phyloP scores from a whole-genome alignment of 352 stramenopile genomes.

The Globisporangium viniferum region DNA sequence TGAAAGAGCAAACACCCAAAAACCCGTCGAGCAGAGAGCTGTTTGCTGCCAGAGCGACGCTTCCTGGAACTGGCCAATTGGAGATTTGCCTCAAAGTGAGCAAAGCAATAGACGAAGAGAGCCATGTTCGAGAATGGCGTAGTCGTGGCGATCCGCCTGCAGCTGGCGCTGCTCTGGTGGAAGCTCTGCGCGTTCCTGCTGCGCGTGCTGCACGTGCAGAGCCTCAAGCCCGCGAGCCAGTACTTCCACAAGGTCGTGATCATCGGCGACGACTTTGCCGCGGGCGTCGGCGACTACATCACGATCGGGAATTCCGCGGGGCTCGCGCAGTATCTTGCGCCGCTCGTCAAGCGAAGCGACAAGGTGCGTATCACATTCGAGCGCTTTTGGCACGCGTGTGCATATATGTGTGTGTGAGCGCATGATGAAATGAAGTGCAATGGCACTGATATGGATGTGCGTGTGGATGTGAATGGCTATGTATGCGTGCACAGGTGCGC shows the following conservation, averaged over 20 bases:
- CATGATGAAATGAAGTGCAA: neutral
- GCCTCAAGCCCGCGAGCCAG: slow-evolving; percentile 51
- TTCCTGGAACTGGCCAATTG: neutral
- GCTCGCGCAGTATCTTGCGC: slow-evolving; percentile 54
- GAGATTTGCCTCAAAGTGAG: neutral
- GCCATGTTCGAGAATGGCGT: slow-evolving; percentile 16
- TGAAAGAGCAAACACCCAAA: neutral
- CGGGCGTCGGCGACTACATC: slow-evolving; percentile 75
- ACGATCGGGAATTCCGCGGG: slow-evolving; percentile 46
- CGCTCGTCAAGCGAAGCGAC: slow-evolving; percentile 41
- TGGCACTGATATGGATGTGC: neutral
- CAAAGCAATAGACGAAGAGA: neutral
- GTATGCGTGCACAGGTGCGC: slow-evolving; percentile 43
- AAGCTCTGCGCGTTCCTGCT: slow-evolving; percentile 54
- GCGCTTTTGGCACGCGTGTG: neutral
- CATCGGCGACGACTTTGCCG: slow-evolving; percentile 83
- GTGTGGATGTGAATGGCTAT: neutral
- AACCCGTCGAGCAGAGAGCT: neutral
- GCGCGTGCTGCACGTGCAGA: slow-evolving; percentile 34
- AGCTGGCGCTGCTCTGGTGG: slow-evolving; percentile 70
- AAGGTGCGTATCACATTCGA: slow-evolving; percentile 34
- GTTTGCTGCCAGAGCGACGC: neutral
- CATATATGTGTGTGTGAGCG: neutral
- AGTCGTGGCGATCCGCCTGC: slow-evolving; percentile 40
- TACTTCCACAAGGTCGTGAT: slow-evolving; percentile 84